Conservation (phyloP, 2,329 filamentous ascomycete genomes). For the Talaromyces sp. region DNA sequence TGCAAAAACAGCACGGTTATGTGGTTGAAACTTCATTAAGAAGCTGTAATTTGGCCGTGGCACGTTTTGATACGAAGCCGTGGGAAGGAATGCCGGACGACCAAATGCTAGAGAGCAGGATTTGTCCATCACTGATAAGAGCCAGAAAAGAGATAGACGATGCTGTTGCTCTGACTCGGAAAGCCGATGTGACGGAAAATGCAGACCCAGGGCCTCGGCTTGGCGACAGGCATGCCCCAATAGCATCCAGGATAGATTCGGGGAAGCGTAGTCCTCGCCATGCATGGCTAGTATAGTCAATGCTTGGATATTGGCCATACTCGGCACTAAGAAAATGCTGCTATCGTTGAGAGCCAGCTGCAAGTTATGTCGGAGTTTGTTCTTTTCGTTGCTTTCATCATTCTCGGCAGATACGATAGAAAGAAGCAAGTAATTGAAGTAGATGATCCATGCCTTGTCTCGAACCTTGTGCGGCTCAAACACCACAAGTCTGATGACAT, state of each 20-base stretch:
- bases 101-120: constrained; percentile 16
- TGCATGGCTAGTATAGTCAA: constrained; percentile 12
- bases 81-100: constrained; percentile 12
- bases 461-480: constrained; percentile 13
- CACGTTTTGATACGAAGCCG: constrained; percentile 7
- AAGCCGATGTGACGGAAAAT: neutral
- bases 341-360: constrained; percentile 13
- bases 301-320: constrained; percentile 10
- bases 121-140: constrained; percentile 14
- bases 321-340: constrained; percentile 14
- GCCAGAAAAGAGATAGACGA: constrained; percentile 14
- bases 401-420: neutral
- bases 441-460: constrained; percentile 14
- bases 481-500: constrained; percentile 5
- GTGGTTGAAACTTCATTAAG: neutral
- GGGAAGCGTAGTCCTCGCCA: constrained; percentile 15
- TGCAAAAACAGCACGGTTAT: neutral
- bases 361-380: constrained; percentile 6
- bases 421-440: constrained; percentile 14
- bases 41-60: neutral
- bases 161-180: neutral
- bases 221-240: constrained; percentile 15
- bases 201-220: constrained; percentile 13
- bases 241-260: constrained; percentile 15
- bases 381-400: constrained; percentile 1